Conservation (phyloP, 176 grass and related monocot genomes). For the Zizania latifolia region DNA sequence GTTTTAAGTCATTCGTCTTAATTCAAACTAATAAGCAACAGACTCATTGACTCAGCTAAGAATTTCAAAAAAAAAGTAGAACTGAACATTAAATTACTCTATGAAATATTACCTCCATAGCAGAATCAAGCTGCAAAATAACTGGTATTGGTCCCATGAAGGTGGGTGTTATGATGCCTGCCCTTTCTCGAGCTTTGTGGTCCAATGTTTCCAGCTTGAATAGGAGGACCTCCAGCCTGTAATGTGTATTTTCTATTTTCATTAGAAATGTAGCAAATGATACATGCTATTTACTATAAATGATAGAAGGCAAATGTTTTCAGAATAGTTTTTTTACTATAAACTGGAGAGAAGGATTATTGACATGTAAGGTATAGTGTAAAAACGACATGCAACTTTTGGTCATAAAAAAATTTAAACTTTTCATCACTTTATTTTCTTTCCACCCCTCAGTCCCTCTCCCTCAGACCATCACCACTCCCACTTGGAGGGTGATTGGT, state of each 20-base stretch:
- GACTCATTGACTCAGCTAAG: neutral
- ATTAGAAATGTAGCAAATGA: neutral
- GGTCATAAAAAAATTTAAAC: neutral
- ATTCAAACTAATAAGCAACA: neutral
- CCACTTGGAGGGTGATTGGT: neutral
- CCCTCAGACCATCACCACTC: neutral
- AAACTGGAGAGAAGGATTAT: neutral
- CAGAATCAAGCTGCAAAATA: slow-evolving; percentile 78
- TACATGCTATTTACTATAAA: neutral
- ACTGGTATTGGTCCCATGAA: slow-evolving; percentile 76
- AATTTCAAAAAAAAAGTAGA: neutral
- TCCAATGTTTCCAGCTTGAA: slow-evolving; percentile 97
- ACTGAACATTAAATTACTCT: neutral
- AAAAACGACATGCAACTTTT: neutral
- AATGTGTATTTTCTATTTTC: neutral
- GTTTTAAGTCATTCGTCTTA: neutral
- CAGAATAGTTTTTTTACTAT: neutral
- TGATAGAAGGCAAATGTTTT: neutral
- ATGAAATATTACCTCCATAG: slow-evolving; percentile 59
- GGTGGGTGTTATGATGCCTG: slow-evolving; percentile 70
- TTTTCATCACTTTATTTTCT: neutral
- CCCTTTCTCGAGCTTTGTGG: slow-evolving; percentile 90
- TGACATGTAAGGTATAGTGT: neutral
- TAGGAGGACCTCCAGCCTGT: slow-evolving; percentile 77
- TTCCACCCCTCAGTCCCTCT: neutral